Evolutionary conservation across 257 asterid genomes (phyloP).

Genomic region (Rauvolfia tetraphylla): DNA sequence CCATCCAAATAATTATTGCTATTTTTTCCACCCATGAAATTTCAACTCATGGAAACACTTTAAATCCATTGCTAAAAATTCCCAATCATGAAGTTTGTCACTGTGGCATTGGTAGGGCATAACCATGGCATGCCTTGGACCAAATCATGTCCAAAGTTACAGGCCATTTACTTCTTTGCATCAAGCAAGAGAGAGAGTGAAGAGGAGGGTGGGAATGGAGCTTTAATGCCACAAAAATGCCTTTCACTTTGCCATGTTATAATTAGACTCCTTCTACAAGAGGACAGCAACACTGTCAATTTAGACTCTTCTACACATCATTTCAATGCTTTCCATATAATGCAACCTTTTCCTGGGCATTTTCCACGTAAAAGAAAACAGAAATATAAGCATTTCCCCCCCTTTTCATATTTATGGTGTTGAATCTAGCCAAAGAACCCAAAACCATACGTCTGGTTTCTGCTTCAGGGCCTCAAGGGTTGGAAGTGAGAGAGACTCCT

Average conservation of each 20-base stretch:
- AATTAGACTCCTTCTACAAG: slow-evolving; percentile 5
- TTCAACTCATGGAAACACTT: slow-evolving; percentile 3
- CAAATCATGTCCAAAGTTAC: slow-evolving; percentile 46
- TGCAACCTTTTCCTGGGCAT: background rate
- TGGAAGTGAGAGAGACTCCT: too few relatives aligned
- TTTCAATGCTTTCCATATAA: background rate
- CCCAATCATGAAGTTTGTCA: slow-evolving; percentile 34
- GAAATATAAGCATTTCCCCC: background rate
- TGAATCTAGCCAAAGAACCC: too few relatives aligned
- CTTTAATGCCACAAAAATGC: background rate
- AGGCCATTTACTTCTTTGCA: slow-evolving; percentile 40
- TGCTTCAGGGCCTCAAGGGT: too few relatives aligned
- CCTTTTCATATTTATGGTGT: too few relatives aligned
- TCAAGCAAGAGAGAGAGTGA: slow-evolving; percentile 29
- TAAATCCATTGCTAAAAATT: slow-evolving; percentile 12
- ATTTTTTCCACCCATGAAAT: background rate
- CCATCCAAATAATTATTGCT: slow-evolving; percentile 1
- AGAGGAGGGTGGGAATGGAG: background rate
- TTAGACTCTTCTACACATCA: slow-evolving; percentile 2
- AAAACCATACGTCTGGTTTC: too few relatives aligned
- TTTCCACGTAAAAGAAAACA: background rate
- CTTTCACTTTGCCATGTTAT: slow-evolving; percentile 13
- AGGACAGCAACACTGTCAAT: slow-evolving; percentile 1
- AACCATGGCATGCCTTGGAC: slow-evolving; percentile 55
- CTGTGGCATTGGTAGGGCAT: slow-evolving; percentile 38